Conservation (phyloP, 768 basidiomycete species). For the Tremella fuciformis region DNA sequence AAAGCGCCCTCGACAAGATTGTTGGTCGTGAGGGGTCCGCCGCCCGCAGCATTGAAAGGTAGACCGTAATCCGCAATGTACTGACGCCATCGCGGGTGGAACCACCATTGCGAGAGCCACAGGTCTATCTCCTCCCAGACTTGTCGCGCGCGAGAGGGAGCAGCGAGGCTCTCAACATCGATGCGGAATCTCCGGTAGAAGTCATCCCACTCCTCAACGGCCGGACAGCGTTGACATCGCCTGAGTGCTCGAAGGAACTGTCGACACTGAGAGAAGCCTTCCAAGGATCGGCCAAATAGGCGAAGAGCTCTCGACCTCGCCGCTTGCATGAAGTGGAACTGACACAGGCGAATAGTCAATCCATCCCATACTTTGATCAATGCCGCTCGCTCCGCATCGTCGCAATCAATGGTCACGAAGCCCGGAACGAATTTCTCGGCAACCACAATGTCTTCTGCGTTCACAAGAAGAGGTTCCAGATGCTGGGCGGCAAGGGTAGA, state of each 20-base stretch:
- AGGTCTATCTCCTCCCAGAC: background rate
- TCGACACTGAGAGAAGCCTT: background rate
- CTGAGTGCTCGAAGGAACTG: slow-evolving; percentile 2
- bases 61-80: slow-evolving; percentile 11
- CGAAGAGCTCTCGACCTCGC: slow-evolving; percentile 3
- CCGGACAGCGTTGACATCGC: slow-evolving; percentile 9
- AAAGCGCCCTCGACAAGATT: slow-evolving; percentile 10
- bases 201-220: background rate
- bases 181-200: background rate
- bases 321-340: slow-evolving; percentile 17
- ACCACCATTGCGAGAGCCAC: slow-evolving; percentile 8
- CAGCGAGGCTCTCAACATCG: background rate
- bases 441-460: no score
- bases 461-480: no score
- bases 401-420: slow-evolving; percentile 15
- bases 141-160: no score
- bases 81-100: slow-evolving; percentile 3
- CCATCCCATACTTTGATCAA: background rate
- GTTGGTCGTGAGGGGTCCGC: slow-evolving; percentile 15
- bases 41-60: slow-evolving; percentile 1
- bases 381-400: slow-evolving; percentile 9
- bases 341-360: slow-evolving; percentile 7
- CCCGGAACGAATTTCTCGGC: slow-evolving; percentile 1
- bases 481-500: no score
- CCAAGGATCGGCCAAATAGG: background rate